Base-by-base conservation (phyloP, 441 rosid species). In the Erodium moschatum region DNA sequence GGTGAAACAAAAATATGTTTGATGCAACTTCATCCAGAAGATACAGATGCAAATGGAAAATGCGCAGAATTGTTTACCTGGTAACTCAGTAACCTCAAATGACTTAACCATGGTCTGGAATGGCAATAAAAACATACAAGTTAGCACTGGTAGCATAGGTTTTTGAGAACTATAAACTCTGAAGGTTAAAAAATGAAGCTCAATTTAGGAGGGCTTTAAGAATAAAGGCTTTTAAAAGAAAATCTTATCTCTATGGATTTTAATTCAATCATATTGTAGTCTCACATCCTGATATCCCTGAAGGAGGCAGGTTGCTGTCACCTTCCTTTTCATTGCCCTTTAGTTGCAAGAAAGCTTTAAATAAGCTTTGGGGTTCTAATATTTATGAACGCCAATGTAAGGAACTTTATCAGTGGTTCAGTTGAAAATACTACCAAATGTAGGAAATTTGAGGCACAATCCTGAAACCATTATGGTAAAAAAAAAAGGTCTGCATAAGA, bases 51-150 rank as follows among this genome's bases (percentile, higher is more conserved):
- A 68, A 67, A 29, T 16, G 2, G 69, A 44, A 16, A 38, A 15
- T 7, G 46, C n/a, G 56, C 33, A 71, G n/a, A 13, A 64, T 64
- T 40, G 13, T 62, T 38, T 75, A 87, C 92, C 88, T 77, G 90
- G 92, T 52, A 78, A 75, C 67, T 86, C 89, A 5, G 89, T 83
- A 67, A 84, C 90, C 76, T 87, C 85, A 33, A 87, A 81, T 16
- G 92, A 83, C 63, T 85, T 83, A 40, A 76, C 76, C 81, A 84
- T 80, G 67, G 83, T 78, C 92, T 85, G 79, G 67, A 73, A 67
- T 48, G 79, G 42, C 67, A 73, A 35, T 58, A 71, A 72, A 60
- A 70, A 70, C 58, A 78, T 15, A 35, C 35, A 73, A 50, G 76
- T 81, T 69, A 80, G 73, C 31, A 66, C 56, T 58, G 67, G 8